These are phyloP conservation scores for Verbena officinalis DNA, from an alignment of 257 asterid genomes.

Conservation along the genomic window DNA sequence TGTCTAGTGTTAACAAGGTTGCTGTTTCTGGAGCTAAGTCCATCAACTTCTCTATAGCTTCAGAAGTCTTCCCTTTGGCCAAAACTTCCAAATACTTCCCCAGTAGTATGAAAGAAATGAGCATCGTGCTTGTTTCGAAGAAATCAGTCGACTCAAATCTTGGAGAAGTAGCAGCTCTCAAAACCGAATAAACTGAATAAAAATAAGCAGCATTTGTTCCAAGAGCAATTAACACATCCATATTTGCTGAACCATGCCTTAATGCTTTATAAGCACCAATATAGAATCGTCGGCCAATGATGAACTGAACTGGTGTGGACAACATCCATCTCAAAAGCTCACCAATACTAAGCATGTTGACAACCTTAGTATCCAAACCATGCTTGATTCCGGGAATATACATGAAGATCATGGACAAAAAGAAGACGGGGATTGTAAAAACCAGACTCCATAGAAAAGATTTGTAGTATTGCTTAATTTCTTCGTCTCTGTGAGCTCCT, in stretches of 20 bases:
- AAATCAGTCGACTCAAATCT: conserved; percentile 55
- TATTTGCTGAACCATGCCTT: conserved; percentile 58
- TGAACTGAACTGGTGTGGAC: conserved; percentile 65
- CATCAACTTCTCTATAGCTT: conserved; percentile 75
- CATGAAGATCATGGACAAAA: conserved; percentile 68
- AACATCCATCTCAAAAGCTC: conserved; percentile 51
- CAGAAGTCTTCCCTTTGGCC: conserved; percentile 75
- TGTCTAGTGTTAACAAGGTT: conserved; percentile 40
- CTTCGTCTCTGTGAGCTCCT: conserved; percentile 41
- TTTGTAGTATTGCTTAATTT: conserved; percentile 38
- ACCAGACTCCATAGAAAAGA: conserved; percentile 63
- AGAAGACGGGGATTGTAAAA: conserved; percentile 60
- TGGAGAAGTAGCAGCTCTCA: conserved; percentile 54
- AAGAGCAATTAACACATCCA: conserved; percentile 68
- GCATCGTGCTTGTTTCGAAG: conserved; percentile 77
- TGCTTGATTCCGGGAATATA: conserved; percentile 58
- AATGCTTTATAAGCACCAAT: conserved; percentile 58
- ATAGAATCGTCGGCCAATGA: conserved; percentile 67
- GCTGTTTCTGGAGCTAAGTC: conserved; percentile 67
- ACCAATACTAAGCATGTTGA: conserved; percentile 54
- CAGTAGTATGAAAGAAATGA: conserved; percentile 60
- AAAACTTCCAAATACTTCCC: conserved; percentile 72
- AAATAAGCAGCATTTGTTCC: conserved; percentile 79
- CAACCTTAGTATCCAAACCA: conserved; percentile 44
- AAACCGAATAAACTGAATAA: conserved; percentile 59